phyloP scores from a whole-genome alignment of 768 basidiomycete genomes.

The Postia placenta region DNA sequence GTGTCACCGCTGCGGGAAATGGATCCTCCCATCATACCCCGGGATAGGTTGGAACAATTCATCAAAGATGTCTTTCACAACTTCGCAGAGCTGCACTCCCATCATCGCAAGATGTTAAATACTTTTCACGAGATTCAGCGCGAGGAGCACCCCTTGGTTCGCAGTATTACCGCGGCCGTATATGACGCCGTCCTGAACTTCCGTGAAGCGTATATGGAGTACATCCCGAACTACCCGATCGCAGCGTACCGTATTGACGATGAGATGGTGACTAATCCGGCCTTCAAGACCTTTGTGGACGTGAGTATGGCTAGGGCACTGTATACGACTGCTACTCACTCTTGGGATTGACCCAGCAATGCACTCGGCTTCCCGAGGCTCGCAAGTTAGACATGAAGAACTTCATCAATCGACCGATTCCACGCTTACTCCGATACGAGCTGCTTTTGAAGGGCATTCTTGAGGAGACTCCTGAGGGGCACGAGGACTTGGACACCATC shows the following conservation, averaged over 20 bases:
- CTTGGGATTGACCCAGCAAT: constrained; percentile 29
- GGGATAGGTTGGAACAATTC: constrained; percentile 67
- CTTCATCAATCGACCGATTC: constrained; percentile 90
- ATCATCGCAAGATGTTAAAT: constrained; percentile 73
- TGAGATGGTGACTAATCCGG: constrained; percentile 74
- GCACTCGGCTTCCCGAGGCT: constrained; percentile 63
- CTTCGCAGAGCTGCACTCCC: constrained; percentile 63
- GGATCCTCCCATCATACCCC: constrained; percentile 73
- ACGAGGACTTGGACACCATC: constrained; percentile 80
- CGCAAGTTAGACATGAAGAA: constrained; percentile 86
- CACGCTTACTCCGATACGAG: constrained; percentile 83
- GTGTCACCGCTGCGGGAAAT: constrained; percentile 65
- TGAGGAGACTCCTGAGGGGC: constrained; percentile 64
- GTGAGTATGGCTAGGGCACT: constrained; percentile 39
- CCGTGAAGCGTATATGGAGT: constrained; percentile 88
- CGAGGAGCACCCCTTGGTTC: constrained; percentile 78
- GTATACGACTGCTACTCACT: too few species aligned
- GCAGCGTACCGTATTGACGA: constrained; percentile 85
- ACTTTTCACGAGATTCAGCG: constrained; percentile 82
- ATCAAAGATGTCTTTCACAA: constrained; percentile 89
- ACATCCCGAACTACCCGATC: constrained; percentile 89
- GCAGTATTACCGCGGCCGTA: constrained; percentile 75
- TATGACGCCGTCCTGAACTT: constrained; percentile 90
- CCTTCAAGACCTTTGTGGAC: constrained; percentile 80
- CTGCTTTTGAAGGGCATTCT: constrained; percentile 76